Evolutionary conservation across 768 basidiomycete species (phyloP).

Genomic region (Phlegmacium glaucopus): DNA sequence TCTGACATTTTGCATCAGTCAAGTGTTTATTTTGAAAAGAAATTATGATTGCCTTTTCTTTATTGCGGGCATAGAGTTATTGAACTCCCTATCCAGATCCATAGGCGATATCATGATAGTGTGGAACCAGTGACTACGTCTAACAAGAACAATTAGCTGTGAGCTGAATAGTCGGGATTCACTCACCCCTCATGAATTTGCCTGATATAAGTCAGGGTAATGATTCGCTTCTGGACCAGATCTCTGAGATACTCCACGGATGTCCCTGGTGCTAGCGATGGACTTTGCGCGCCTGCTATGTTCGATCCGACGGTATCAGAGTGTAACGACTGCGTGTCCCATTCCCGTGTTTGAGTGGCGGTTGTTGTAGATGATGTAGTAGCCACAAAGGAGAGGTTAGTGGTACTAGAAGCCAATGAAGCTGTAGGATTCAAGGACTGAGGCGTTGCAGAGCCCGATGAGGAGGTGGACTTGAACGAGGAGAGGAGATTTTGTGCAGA

Average conservation of each 20-base stretch:
- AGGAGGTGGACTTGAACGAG: slow-evolving; percentile 55
- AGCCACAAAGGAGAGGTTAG: slow-evolving; percentile 35
- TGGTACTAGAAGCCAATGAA: slow-evolving; percentile 32
- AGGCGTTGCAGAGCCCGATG: slow-evolving; percentile 27
- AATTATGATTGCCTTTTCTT: slow-evolving; percentile 58
- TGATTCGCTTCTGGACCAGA: slow-evolving; percentile 78
- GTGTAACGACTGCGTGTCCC: slow-evolving; percentile 69
- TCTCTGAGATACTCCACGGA: slow-evolving; percentile 78
- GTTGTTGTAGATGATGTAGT: slow-evolving; percentile 40
- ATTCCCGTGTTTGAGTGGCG: slow-evolving; percentile 51
- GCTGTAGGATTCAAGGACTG: slow-evolving; percentile 29
- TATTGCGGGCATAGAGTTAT: slow-evolving; percentile 57
- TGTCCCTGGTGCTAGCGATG: slow-evolving; percentile 57
- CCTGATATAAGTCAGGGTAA: slow-evolving; percentile 81
- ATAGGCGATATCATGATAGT: slow-evolving; percentile 74
- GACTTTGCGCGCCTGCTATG: slow-evolving; percentile 36
- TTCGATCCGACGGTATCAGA: slow-evolving; percentile 37
- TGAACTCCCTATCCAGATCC: slow-evolving; percentile 76
- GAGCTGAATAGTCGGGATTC: neutral
- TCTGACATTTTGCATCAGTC: slow-evolving; percentile 32
- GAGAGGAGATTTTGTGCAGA: slow-evolving; percentile 81
- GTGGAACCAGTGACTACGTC: slow-evolving; percentile 85
- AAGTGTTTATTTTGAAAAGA: neutral
- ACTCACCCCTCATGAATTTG: slow-evolving; percentile 85
- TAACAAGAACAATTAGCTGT: slow-evolving; percentile 22